Evolutionary conservation across 306 rosid species (phyloP), one percentile per base, ranked within the genome.

Genomic region (Astragalus membranaceus): DNA sequence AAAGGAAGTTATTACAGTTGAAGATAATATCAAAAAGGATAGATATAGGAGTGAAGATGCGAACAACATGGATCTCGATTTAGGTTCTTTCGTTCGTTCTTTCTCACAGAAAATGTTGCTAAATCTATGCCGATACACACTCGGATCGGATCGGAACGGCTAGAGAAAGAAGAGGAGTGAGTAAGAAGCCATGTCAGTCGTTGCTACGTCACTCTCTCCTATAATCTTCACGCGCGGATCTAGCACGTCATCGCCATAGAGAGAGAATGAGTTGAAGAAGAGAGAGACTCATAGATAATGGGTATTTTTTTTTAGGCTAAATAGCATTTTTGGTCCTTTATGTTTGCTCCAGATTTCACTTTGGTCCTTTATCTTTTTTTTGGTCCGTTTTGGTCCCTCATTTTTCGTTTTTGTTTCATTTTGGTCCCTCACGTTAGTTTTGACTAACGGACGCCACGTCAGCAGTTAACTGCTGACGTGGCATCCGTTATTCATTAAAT

Each of bases 51-150:
- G 23, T 8, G 72, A 62, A 9, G 77, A 10, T 23, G 46, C 48
- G 52, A 82, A 60, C 3, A 76, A 49, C 57, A 62, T 20, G 71
- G 82, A 79, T 79, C 82, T 78, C 0, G 54, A 44, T 33, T 1
- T 23, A 0, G 72, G 42, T 79, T 35, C 1, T 1, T 23, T 23
- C 3, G 4, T 26, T 37, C 12, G 52, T 33, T n/a, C 2, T 30
- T 14, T 36, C 33, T 66, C 26, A 6, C 59, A 47, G 30, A 26
- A 26, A 39, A 8, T 39, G 48, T 53, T 72, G 79, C 76, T 79
- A 76, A 73, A 85, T 81, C 86, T 81, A 79, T 81, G 78, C 76
- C 85, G 79, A 73, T 10, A 5, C 53, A 36, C 53, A 29, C 64
- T 58, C 63, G 62, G 70, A 76, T 68, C 7, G 10, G 84, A 75